Evolutionary conservation across 768 basidiomycete species (phyloP).

Genomic region (Suillus subluteus): DNA sequence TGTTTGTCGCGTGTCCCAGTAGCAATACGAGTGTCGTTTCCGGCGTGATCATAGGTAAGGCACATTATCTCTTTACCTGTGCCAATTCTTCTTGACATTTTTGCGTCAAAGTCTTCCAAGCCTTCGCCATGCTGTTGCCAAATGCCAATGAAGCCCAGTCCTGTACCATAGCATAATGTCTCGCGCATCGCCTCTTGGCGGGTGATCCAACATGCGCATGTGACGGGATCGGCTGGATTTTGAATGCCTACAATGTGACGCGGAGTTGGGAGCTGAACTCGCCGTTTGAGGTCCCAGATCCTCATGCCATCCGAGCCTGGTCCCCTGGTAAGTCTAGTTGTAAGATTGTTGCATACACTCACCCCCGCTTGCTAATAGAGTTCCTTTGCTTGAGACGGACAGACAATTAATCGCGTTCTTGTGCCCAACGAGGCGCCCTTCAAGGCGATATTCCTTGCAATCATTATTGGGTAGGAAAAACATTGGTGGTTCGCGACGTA

Average conservation of each 20-base stretch:
- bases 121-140: not conserved
- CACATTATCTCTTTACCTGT: not conserved
- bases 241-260: not conserved
- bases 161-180: not conserved
- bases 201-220: not conserved
- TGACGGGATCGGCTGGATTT: not conserved
- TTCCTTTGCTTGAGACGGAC: constrained; percentile 8
- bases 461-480: not conserved
- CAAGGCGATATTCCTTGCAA: constrained; percentile 7
- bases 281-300: not conserved
- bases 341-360: not conserved
- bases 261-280: not conserved
- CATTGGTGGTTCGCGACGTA: not conserved
- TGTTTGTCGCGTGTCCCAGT: not conserved
- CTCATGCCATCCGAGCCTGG: constrained; percentile 6
- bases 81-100: not conserved
- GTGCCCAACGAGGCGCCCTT: constrained; percentile 7
- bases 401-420: constrained; percentile 13
- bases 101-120: not conserved
- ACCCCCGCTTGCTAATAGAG: constrained; percentile 3
- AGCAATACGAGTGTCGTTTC: not conserved
- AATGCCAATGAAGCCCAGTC: not conserved
- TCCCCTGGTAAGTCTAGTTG: not conserved
- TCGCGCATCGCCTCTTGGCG: not conserved
- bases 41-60: not conserved